Conservation (phyloP, 2,329 filamentous ascomycete genomes). For the Cladophialophora carrionii region DNA sequence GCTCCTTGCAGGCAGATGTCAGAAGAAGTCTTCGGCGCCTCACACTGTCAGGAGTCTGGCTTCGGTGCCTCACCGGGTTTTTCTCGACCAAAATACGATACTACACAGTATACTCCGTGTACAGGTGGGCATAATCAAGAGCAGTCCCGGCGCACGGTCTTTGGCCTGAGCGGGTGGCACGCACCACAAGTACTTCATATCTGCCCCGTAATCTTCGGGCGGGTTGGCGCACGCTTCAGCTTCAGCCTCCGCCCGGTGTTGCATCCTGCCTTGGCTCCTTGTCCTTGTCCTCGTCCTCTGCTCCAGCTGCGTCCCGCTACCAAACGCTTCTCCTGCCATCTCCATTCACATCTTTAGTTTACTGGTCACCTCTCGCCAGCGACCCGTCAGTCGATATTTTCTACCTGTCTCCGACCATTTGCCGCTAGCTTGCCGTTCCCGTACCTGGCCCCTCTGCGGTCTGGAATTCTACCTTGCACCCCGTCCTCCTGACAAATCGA, state of each 20-base stretch:
- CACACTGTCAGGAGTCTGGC: background rate
- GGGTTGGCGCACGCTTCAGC: background rate
- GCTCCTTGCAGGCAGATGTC: background rate
- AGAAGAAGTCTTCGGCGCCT: background rate
- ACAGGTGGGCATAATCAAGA: background rate
- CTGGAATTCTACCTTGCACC: slow-evolving; percentile 2
- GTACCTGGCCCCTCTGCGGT: background rate
- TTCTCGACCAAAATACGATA: background rate
- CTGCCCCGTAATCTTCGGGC: background rate
- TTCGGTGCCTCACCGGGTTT: background rate
- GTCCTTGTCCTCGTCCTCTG: too few species aligned
- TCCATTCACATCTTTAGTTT: background rate
- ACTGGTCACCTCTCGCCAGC: background rate
- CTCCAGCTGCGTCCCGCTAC: slow-evolving; percentile 4
- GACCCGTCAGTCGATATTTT: background rate
- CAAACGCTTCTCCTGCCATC: background rate
- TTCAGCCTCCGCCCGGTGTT: background rate
- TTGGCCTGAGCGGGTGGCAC: background rate
- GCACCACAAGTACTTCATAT: background rate
- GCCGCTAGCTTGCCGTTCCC: background rate
- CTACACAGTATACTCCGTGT: background rate
- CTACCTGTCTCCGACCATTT: background rate
- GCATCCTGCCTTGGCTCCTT: background rate
- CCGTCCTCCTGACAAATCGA: slow-evolving; percentile 10
- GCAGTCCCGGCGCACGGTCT: background rate